A percentile compares a stretch with the other conserved stretches of the same genome.
These are phyloP conservation scores for Talaromyces sp. DNA, from an alignment of 2,329 filamentous ascomycete genomes.

Conservation along the genomic window DNA sequence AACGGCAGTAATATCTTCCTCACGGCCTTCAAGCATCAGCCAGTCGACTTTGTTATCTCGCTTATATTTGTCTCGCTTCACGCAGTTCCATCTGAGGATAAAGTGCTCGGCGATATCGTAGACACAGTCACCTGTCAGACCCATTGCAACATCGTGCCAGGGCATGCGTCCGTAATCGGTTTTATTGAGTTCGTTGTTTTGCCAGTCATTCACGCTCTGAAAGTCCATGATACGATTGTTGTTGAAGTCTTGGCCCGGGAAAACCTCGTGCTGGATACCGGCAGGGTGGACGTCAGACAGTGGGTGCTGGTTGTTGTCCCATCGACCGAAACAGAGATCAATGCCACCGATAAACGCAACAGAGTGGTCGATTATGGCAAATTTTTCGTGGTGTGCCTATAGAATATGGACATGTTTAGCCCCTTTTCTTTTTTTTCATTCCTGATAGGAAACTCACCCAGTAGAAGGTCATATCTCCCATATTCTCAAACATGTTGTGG, in stretches of 20 bases:
- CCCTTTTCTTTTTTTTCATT: not conserved
- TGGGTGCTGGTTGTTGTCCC: conserved; percentile 82
- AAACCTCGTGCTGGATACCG: conserved; percentile 76
- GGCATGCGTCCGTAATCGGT: conserved; percentile 92
- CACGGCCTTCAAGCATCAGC: conserved; percentile 70
- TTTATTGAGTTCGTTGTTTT: conserved; percentile 87
- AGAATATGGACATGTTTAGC: conserved; percentile 22
- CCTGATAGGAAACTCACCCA: conserved; percentile 51
- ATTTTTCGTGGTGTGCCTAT: conserved; percentile 89
- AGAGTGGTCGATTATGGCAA: conserved; percentile 88
- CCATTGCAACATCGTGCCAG: conserved; percentile 62
- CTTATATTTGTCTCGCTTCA: conserved; percentile 98
- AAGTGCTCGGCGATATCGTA: conserved; percentile 97
- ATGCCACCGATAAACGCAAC: conserved; percentile 90
- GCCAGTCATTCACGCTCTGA: conserved; percentile 84
- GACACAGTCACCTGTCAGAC: conserved; percentile 79
- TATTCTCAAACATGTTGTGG: conserved; percentile 77
- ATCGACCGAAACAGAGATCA: conserved; percentile 92
- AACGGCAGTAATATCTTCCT: conserved; percentile 51
- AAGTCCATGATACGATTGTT: conserved; percentile 98
- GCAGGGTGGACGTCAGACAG: conserved; percentile 84
- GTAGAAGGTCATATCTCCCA: conserved; percentile 84
- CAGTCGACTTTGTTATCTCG: conserved; percentile 64
- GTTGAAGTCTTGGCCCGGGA: conserved; percentile 96
- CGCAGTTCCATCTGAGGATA: conserved; percentile 89